Evolutionary conservation across 257 asterid species (phyloP).

Genomic region (Solanum medicagineum): DNA sequence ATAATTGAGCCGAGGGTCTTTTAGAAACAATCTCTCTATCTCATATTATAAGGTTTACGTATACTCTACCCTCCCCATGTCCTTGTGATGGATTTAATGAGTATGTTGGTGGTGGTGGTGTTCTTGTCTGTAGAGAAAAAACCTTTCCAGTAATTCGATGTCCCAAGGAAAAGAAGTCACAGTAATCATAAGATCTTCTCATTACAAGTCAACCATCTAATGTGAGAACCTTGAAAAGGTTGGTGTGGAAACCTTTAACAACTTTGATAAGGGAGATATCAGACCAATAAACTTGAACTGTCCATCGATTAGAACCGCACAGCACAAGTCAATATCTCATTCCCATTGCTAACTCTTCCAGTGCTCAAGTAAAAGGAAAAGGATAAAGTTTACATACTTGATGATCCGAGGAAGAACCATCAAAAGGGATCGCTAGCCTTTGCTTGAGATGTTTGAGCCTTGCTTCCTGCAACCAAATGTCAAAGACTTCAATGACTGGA

Average conservation of each 20-base stretch:
- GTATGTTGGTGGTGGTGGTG: too few species aligned
- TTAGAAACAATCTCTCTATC: too few species aligned
- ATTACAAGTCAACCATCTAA: neutral
- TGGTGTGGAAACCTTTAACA: neutral
- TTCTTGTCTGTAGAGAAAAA: neutral
- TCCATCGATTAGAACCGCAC: neutral
- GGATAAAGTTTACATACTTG: conserved; percentile 42
- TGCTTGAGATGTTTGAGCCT: conserved; percentile 66
- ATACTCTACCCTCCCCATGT: too few species aligned
- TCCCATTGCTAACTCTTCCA: neutral
- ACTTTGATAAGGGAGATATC: neutral
- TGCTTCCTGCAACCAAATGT: conserved; percentile 53
- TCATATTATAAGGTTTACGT: too few species aligned
- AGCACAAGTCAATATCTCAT: neutral
- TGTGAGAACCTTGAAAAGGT: neutral
- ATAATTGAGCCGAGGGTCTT: too few species aligned
- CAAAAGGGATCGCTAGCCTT: conserved; percentile 73
- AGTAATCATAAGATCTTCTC: neutral
- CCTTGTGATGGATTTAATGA: too few species aligned
- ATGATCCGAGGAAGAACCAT: conserved; percentile 66
- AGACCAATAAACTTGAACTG: neutral
- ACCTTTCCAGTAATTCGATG: neutral
- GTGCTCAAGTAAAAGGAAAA: neutral
- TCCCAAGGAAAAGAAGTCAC: neutral
- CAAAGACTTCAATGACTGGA: conserved; percentile 1